Conservation (phyloP, 306 rosid genomes). For the Urtica urens region DNA sequence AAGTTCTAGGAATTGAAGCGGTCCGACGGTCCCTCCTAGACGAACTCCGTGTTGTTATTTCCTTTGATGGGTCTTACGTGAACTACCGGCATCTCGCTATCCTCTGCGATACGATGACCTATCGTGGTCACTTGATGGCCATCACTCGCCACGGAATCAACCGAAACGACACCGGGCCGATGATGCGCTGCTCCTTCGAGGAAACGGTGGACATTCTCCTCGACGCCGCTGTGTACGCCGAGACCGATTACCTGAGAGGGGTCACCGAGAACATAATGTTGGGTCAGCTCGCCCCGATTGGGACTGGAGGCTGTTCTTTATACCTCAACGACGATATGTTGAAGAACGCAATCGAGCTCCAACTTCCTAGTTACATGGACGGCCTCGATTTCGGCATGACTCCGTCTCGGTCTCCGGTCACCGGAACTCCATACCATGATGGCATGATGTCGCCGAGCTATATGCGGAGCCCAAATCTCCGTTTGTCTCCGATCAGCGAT, state of each 20-base stretch:
- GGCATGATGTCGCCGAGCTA: slow-evolving; percentile 95
- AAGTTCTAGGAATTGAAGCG: slow-evolving; percentile 98
- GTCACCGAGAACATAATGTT: slow-evolving; percentile 94
- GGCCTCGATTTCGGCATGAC: slow-evolving; percentile 98
- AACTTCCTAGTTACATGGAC: slow-evolving; percentile 92
- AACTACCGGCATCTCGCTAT: slow-evolving; percentile 93
- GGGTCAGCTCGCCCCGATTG: slow-evolving; percentile 97
- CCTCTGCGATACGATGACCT: slow-evolving; percentile 97
- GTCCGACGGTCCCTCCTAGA: slow-evolving; percentile 81
- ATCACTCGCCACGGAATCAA: slow-evolving; percentile 98
- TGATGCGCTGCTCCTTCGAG: slow-evolving; percentile 99
- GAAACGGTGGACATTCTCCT: slow-evolving; percentile 96
- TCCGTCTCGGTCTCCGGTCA: slow-evolving; percentile 79
- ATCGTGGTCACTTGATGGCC: slow-evolving; percentile 98
- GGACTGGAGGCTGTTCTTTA: slow-evolving; percentile 81
- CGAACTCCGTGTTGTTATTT: slow-evolving; percentile 88
- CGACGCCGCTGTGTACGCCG: slow-evolving; percentile 94
- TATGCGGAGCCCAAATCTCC: slow-evolving; percentile 82
- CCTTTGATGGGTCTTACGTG: slow-evolving; percentile 96
- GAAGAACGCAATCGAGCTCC: slow-evolving; percentile 94
- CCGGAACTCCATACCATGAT: slow-evolving; percentile 91
- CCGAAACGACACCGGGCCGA: slow-evolving; percentile 91
- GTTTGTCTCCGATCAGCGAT: slow-evolving; percentile 72
- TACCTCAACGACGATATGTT: slow-evolving; percentile 92
- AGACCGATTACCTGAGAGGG: slow-evolving; percentile 78